These are phyloP conservation scores for Penicillium sp. DNA, from an alignment of 2,329 filamentous ascomycete species.

Conservation along the genomic window DNA sequence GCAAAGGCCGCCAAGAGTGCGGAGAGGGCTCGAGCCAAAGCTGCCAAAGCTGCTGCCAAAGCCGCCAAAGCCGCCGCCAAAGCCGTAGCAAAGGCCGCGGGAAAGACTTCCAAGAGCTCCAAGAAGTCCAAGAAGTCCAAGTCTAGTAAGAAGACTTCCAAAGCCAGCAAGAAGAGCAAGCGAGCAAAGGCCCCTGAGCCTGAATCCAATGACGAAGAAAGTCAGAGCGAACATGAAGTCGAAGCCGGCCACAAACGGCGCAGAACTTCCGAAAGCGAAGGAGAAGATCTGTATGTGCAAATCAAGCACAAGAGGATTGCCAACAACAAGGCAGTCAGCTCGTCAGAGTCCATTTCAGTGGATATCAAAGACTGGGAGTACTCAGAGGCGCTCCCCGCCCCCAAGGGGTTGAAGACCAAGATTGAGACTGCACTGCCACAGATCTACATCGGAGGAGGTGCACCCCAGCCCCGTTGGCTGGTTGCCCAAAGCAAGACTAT, in stretches of 20 bases:
- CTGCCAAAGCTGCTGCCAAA: not conserved
- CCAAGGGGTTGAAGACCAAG: not conserved
- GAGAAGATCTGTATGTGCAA: not conserved
- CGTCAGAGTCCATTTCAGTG: not conserved
- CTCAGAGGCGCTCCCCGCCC: not conserved
- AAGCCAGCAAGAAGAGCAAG: not conserved
- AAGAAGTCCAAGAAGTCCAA: not conserved
- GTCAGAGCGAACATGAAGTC: slow-evolving; percentile 1
- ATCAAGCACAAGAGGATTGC: no score
- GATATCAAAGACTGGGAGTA: slow-evolving; percentile 2
- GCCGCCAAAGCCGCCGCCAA: not conserved
- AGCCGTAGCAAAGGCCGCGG: not conserved
- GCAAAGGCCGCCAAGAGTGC: not conserved
- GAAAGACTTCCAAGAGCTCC: not conserved
- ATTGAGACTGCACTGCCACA: not conserved
- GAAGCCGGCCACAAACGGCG: not conserved
- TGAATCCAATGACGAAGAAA: slow-evolving; percentile 5
- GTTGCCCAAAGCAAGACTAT: not conserved
- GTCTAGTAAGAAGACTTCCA: not conserved
- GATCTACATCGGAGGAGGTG: slow-evolving; percentile 1
- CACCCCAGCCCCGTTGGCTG: slow-evolving; percentile 7
- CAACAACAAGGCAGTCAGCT: not conserved
- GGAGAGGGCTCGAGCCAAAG: not conserved
- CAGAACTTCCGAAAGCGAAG: not conserved
- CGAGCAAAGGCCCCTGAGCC: not conserved